Percentiles rank a stretch among this genome's conserved stretches.
phyloP scores from a whole-genome alignment of 2,329 filamentous ascomycete genomes.

The Aspergillus luchuensis region DNA sequence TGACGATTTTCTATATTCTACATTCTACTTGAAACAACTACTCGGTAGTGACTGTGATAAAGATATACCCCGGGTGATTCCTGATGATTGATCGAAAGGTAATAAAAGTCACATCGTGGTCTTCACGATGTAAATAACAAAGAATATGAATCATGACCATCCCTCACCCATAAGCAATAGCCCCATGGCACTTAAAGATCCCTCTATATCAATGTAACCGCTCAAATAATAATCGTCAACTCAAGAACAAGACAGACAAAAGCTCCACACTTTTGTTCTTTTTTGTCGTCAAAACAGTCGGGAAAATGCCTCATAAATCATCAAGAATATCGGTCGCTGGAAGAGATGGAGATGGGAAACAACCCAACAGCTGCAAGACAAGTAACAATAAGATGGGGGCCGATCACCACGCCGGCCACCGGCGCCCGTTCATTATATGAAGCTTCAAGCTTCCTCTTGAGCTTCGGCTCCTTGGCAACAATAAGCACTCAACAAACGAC shows the following conservation, averaged over 20 bases:
- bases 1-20: not conserved
- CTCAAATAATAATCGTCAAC: conserved; percentile 5
- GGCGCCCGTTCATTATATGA: conserved; percentile 8
- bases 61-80: not conserved
- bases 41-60: not conserved
- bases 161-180: not conserved
- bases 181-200: not conserved
- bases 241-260: not conserved
- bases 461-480: conserved; percentile 4
- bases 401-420: not conserved
- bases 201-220: conserved; percentile 7
- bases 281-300: conserved; percentile 10
- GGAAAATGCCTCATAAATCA: conserved; percentile 12
- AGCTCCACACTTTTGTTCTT: conserved; percentile 14
- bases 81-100: not conserved
- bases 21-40: not conserved
- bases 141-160: not conserved
- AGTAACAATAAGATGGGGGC: not conserved
- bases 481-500: conserved; percentile 1
- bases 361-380: not conserved
- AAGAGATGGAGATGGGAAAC: not conserved
- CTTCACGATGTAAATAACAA: not conserved
- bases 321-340: conserved; percentile 6
- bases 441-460: conserved; percentile 1
- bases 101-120: not conserved